phyloP scores from a whole-genome alignment of 1,284 basidiomycete genomes.

The Heterobasidion irregulare region DNA sequence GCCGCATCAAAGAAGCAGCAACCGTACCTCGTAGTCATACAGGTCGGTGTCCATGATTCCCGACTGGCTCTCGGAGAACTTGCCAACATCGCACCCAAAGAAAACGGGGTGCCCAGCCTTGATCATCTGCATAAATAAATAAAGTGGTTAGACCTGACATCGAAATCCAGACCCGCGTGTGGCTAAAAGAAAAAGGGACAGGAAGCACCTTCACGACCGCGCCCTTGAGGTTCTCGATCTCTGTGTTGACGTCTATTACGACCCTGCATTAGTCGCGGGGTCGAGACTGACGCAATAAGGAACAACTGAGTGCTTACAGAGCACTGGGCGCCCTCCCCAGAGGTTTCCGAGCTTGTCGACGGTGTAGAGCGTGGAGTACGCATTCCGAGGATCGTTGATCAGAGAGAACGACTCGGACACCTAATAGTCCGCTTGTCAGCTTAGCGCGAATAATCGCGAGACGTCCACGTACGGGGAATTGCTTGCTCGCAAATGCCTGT shows the following conservation, averaged over 20 bases:
- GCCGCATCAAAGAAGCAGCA: not conserved
- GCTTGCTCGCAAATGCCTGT: slow-evolving; percentile 12
- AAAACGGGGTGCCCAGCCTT: slow-evolving; percentile 89
- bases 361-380: slow-evolving; percentile 80
- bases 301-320: slow-evolving; percentile 47
- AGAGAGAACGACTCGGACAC: slow-evolving; percentile 78
- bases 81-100: slow-evolving; percentile 88
- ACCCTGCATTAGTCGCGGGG: slow-evolving; percentile 1
- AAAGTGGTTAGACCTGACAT: not conserved
- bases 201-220: slow-evolving; percentile 61
- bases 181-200: not conserved
- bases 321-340: slow-evolving; percentile 77
- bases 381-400: slow-evolving; percentile 91
- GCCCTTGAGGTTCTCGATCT: slow-evolving; percentile 73
- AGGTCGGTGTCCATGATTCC: slow-evolving; percentile 87
- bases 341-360: slow-evolving; percentile 91
- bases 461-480: slow-evolving; percentile 3
- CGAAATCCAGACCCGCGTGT: no score
- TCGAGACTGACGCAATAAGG: not conserved
- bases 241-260: slow-evolving; percentile 81
- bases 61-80: slow-evolving; percentile 59
- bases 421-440: slow-evolving; percentile 16
- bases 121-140: slow-evolving; percentile 41
- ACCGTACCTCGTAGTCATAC: slow-evolving; percentile 69
- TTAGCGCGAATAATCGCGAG: not conserved